These are phyloP conservation scores for Ganoderma boninense DNA, from an alignment of 1,284 basidiomycete genomes.

Conservation along the genomic window DNA sequence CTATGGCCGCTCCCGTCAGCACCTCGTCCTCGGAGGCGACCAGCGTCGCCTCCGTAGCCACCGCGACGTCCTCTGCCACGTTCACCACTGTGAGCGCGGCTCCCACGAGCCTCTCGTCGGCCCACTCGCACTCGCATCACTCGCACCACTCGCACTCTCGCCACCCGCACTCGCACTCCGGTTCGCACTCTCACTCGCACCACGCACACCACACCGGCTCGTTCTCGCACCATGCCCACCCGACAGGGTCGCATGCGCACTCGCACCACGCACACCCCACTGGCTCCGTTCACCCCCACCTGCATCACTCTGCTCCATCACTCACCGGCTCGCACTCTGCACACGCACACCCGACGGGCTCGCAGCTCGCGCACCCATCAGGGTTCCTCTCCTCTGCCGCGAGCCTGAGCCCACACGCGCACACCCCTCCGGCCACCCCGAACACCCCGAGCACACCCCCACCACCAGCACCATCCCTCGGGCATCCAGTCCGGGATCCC, in stretches of 20 bases:
- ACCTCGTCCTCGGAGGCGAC: background rate
- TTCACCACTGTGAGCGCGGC: background rate
- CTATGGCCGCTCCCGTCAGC: background rate
- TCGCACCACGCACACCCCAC: background rate
- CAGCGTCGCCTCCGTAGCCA: background rate
- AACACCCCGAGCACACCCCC: no score
- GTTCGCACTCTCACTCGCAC: background rate
- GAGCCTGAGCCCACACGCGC: background rate
- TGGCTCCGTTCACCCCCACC: background rate
- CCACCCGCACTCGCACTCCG: background rate
- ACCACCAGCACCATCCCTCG: no score
- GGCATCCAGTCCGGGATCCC: no score
- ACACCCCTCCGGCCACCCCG: no score
- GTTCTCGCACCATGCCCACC: no score
- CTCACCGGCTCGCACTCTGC: background rate
- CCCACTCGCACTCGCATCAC: background rate
- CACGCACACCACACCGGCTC: background rate
- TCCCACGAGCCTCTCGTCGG: background rate
- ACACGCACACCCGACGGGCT: background rate
- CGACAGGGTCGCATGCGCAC: background rate
- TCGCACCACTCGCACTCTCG: background rate
- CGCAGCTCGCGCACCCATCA: background rate
- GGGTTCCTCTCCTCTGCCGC: background rate
- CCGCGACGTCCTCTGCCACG: background rate
- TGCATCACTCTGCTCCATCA: background rate